Evolutionary conservation across 1,284 basidiomycete species (phyloP), one percentile per base, ranked within the genome.

Genomic region (Trametes versicolor): DNA sequence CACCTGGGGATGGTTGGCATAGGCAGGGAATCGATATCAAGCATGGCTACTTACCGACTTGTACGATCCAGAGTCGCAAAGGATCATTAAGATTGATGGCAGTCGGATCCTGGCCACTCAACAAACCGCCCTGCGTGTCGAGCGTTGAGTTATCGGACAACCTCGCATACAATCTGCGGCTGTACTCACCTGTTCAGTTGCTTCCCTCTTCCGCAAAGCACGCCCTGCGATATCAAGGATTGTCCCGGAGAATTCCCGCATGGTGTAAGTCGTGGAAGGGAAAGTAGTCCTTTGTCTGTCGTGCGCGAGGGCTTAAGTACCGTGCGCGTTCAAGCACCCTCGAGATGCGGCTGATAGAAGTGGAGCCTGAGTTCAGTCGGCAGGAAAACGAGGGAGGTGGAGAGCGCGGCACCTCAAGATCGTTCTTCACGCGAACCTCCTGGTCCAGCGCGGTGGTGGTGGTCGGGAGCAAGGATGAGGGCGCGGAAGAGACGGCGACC

Each of bases 51-150:
- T 67, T 66, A 91, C 92, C 89, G 53, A 94, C 83, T 85, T 96
- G 95, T 62, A 98, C 89, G 74, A 96, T 93, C 91, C 95, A 98
- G 75, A 97, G 78, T 23, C 93, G 87, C 67, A 98, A 79, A 7
- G 96, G 96, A 78, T 96, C 92, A 0, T 77, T 62, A 0, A 82
- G 55, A 68, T 92, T 88, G 79, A 88, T 87, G 1, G 76, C 74
- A 1, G 90, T 83, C 0, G 94, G 95, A 73, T 96, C 88, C 67
- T 88, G 83, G 13, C 91, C 90, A 47, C 81, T 88, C 50, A 95
- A 76, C 57, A 94, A 76, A n/a, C 91, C 91, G 23, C 89, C 90
- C 89, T 92, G 63, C 17, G 41, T 25, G 52, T 23, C 12, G 36
- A 21, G 52, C 21, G 37, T 17, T 23, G 15, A n/a, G 23, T 12